Evolutionary conservation across 1,284 basidiomycete genomes (phyloP).

Genomic region (Pyrrhoderma lamaoense): DNA sequence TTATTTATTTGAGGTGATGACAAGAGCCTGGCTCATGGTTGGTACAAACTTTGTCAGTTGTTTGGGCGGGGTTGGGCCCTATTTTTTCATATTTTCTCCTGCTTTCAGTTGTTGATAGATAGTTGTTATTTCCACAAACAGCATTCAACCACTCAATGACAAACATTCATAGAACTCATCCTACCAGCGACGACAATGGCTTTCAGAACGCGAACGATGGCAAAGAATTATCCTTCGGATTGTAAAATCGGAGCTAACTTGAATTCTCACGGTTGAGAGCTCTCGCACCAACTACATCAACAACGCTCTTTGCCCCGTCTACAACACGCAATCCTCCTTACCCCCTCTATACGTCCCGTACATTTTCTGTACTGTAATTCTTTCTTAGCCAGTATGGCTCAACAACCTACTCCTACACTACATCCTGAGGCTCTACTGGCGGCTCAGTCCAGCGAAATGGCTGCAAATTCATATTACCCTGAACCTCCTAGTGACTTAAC

Average conservation of each 20-base stretch:
- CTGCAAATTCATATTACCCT: conserved; percentile 60
- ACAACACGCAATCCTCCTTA: neutral
- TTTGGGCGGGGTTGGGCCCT: conserved; percentile 9
- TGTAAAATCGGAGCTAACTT: neutral
- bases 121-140: conserved; percentile 2
- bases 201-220: no score
- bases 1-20: no score
- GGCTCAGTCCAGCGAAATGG: conserved; percentile 16
- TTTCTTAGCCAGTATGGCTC: neutral
- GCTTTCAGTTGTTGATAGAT: conserved; percentile 16
- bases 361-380: neutral
- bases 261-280: conserved; percentile 5
- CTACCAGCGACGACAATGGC: no score
- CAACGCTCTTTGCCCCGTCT: conserved; percentile 3
- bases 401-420: conserved; percentile 6
- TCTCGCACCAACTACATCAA: neutral
- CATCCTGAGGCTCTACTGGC: conserved; percentile 10
- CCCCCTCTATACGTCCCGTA: neutral
- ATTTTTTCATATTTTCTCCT: conserved; percentile 14
- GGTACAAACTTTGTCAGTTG: neutral
- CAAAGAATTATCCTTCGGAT: no score
- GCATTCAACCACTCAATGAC: neutral
- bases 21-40: no score
- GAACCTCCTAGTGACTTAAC: conserved; percentile 66
- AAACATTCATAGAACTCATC: no score